These are phyloP conservation scores for Cutaneotrichosporon cyanovorans DNA, from an alignment of 1,284 basidiomycete species.

Conservation along the genomic window DNA sequence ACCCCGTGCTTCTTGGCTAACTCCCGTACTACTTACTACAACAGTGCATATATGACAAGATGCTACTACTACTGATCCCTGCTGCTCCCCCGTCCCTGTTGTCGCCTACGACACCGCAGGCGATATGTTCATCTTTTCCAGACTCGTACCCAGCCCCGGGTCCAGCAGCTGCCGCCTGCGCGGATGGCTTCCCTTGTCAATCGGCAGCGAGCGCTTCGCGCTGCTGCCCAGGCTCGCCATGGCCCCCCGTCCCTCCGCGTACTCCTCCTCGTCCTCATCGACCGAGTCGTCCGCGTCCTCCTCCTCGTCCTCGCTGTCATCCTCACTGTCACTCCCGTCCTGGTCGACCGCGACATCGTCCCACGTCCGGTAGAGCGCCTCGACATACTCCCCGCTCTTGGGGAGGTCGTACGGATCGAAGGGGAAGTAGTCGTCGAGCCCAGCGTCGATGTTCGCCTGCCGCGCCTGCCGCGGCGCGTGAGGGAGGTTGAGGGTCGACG, in stretches of 20 bases:
- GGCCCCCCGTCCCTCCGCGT: neutral
- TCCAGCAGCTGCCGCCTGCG: constrained; percentile 17
- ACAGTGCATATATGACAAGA: constrained; percentile 9
- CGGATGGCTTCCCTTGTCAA: constrained; percentile 10
- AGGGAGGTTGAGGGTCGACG: constrained; percentile 4
- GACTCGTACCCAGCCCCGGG: constrained; percentile 28
- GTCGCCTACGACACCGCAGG: constrained; percentile 12
- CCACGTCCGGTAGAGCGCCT: constrained; percentile 53
- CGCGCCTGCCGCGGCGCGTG: constrained; percentile 32
- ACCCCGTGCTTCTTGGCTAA: too few relatives aligned
- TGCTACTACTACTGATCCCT: neutral
- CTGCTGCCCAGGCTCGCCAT: neutral
- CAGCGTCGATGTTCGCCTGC: constrained; percentile 52
- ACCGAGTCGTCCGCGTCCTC: constrained; percentile 39
- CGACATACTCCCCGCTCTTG: constrained; percentile 47
- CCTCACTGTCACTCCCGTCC: constrained; percentile 36
- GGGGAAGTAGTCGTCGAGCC: constrained; percentile 92
- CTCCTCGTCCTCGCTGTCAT: constrained; percentile 46
- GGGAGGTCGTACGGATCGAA: constrained; percentile 96
- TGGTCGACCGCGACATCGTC: constrained; percentile 47
- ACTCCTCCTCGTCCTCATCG: constrained; percentile 5
- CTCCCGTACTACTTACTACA: neutral
- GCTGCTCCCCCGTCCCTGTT: neutral
- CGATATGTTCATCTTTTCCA: constrained; percentile 43
- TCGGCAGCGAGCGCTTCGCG: constrained; percentile 3